These are phyloP conservation scores for Chamaecrista fasciculata DNA, from an alignment of 306 rosid species.

Conservation along the genomic window DNA sequence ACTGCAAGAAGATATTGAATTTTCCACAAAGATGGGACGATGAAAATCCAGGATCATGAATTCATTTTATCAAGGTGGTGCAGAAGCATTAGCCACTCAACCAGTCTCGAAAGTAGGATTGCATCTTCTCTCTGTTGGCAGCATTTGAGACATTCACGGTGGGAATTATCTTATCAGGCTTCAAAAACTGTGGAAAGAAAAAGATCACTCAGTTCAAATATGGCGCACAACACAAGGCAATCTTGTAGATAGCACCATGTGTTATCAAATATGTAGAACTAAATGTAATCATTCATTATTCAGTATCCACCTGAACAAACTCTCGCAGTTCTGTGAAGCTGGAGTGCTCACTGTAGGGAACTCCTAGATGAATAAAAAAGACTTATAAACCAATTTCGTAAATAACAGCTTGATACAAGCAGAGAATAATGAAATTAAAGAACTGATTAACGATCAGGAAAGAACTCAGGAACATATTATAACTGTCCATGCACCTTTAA, in stretches of 20 bases:
- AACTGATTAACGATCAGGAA: not conserved
- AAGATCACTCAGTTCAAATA: slow-evolving; percentile 18
- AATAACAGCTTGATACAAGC: not conserved
- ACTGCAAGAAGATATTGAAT: not conserved
- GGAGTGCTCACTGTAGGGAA: slow-evolving; percentile 67
- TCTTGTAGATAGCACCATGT: not conserved
- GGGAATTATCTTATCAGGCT: slow-evolving; percentile 55
- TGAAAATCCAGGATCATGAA: not conserved
- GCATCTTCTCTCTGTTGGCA: slow-evolving; percentile 56
- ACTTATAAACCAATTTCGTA: slow-evolving; percentile 12
- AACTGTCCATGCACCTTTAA: not conserved
- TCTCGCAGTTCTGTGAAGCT: slow-evolving; percentile 54
- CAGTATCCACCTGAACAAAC: slow-evolving; percentile 50
- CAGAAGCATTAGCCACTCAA: slow-evolving; percentile 31
- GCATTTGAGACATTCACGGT: slow-evolving; percentile 49
- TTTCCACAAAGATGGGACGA: slow-evolving; percentile 3
- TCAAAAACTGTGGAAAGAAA: slow-evolving; percentile 39
- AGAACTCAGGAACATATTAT: slow-evolving; percentile 5
- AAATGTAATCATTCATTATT: not conserved
- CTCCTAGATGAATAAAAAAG: slow-evolving; percentile 37
- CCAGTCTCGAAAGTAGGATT: slow-evolving; percentile 52
- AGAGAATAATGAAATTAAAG: slow-evolving; percentile 6
- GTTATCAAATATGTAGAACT: not conserved
- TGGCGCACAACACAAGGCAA: not conserved
- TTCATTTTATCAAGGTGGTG: slow-evolving; percentile 1